These are phyloP conservation scores for Vigna mungo DNA, from an alignment of 306 rosid species.

Conservation along the genomic window DNA sequence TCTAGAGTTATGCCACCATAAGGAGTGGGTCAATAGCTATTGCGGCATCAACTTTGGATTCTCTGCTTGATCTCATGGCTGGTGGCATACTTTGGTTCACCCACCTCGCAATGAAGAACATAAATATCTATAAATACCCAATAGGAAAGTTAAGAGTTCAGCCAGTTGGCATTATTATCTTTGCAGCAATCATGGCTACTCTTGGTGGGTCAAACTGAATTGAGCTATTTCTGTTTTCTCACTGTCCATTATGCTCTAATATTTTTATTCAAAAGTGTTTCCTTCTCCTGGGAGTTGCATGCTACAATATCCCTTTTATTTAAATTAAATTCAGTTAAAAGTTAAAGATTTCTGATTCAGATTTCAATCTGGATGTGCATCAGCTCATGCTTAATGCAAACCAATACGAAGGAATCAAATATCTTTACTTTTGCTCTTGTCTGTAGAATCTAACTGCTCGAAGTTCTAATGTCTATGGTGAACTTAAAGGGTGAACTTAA, in stretches of 20 bases:
- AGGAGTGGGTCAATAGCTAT: conserved; percentile 81
- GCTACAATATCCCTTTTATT: conserved; percentile 22
- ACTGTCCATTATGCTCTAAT: conserved; percentile 21
- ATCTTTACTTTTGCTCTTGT: conserved; percentile 5
- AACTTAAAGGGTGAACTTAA: neutral
- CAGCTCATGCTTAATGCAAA: neutral
- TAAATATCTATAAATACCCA: conserved; percentile 81
- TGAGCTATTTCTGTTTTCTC: conserved; percentile 18
- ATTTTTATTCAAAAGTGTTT: neutral
- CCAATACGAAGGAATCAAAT: conserved; percentile 24
- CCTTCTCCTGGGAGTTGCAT: neutral
- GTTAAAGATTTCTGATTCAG: neutral
- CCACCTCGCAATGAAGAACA: conserved; percentile 81
- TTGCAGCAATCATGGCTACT: conserved; percentile 97
- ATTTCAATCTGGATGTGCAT: conserved; percentile 1
- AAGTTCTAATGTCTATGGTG: neutral
- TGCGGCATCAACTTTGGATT: conserved; percentile 84
- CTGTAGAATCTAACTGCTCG: conserved; percentile 9
- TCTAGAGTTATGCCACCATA: conserved; percentile 70
- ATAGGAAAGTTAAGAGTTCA: conserved; percentile 94
- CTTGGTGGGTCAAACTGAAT: conserved; percentile 56
- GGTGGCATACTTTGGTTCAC: conserved; percentile 98
- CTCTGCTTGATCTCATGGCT: conserved; percentile 88
- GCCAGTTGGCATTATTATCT: conserved; percentile 93
- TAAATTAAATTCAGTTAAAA: neutral